Percentiles rank a stretch among this genome's conserved stretches.
These are phyloP conservation scores for Geotrichum candidum DNA, from an alignment of 1,139 yeast genomes.

Conservation along the genomic window DNA sequence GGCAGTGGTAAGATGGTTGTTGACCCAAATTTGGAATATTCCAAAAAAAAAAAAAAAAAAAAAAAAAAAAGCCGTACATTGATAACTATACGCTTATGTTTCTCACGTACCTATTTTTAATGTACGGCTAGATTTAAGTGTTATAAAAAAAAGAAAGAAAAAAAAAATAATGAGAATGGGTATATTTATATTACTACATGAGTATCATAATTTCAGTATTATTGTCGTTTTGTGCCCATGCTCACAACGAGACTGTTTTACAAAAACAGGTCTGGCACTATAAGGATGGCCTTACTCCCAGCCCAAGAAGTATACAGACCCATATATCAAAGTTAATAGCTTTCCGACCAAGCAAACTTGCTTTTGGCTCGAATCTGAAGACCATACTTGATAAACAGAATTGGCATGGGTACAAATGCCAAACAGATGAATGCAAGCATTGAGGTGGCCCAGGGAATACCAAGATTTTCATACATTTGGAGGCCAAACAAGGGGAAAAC, in stretches of 20 bases:
- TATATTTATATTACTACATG: too few species aligned
- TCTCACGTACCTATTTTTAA: too few species aligned
- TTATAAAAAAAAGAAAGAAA: too few species aligned
- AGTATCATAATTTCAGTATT: too few species aligned
- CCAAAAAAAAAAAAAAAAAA: neutral
- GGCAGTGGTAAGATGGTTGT: too few species aligned
- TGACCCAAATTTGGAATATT: too few species aligned
- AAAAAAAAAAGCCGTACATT: neutral
- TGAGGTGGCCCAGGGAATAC: slow-evolving; percentile 54
- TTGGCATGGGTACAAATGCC: slow-evolving; percentile 61
- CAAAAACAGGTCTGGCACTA: too few species aligned
- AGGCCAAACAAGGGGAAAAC: slow-evolving; percentile 65
- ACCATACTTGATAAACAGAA: slow-evolving; percentile 54
- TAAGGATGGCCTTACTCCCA: neutral
- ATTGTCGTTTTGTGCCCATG: too few species aligned
- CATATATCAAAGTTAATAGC: neutral
- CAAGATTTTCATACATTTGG: slow-evolving; percentile 48
- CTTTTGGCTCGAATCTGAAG: slow-evolving; percentile 49
- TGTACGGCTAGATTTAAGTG: too few species aligned
- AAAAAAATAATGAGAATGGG: neutral
- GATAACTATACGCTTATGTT: too few species aligned
- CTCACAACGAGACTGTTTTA: too few species aligned
- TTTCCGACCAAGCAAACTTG: slow-evolving; percentile 9
- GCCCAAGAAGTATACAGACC: too few species aligned
- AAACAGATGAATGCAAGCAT: slow-evolving; percentile 50